Evolutionary conservation across 2,329 filamentous ascomycete genomes (phyloP).

Genomic region (Penicillium occitanis): DNA sequence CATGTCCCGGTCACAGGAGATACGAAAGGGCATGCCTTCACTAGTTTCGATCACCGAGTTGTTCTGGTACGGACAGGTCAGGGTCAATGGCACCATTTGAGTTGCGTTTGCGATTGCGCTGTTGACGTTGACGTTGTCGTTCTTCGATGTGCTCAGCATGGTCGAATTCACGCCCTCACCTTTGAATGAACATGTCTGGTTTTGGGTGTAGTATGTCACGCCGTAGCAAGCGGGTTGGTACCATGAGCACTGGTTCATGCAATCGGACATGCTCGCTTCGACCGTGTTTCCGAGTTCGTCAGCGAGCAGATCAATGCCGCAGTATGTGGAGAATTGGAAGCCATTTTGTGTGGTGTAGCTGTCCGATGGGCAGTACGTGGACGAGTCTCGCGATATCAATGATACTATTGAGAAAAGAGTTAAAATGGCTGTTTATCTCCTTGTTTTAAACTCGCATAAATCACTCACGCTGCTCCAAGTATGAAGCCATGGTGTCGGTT

Average conservation of each 20-base stretch:
- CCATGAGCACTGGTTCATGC: conserved; percentile 13
- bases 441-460: not conserved
- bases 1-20: conserved; percentile 8
- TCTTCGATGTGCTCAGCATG: not conserved
- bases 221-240: conserved; percentile 12
- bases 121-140: conserved; percentile 7
- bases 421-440: not conserved
- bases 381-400: not conserved
- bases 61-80: conserved; percentile 14
- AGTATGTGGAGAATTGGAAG: conserved; percentile 9
- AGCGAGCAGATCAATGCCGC: conserved; percentile 7
- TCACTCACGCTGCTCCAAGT: not conserved
- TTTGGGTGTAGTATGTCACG: conserved; percentile 16
- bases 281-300: not conserved
- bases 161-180: not conserved
- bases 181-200: conserved; percentile 14
- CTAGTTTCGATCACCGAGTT: not conserved
- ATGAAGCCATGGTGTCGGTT: not conserved
- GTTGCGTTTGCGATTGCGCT: conserved; percentile 13
- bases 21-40: conserved; percentile 7
- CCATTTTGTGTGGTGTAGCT: conserved; percentile 7
- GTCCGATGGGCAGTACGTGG: not conserved
- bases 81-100: not conserved
- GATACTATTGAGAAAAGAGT: not conserved
- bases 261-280: not conserved